These are phyloP conservation scores for Hyaloperonospora brassicae DNA, from an alignment of 352 stramenopile genomes.

Conservation along the genomic window DNA sequence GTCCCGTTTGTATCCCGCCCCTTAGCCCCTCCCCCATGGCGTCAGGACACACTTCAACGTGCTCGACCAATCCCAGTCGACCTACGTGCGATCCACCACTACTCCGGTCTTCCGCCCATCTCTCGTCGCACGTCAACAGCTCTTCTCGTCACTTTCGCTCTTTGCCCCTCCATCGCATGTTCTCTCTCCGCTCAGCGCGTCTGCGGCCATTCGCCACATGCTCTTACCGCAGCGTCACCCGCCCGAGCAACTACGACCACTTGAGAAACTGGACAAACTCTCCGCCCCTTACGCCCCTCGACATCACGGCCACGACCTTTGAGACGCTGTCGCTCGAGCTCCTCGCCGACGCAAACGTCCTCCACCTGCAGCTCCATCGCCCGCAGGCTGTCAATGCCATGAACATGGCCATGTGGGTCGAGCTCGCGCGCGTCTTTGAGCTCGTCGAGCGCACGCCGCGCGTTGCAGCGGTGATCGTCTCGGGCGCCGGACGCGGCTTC, in stretches of 20 bases:
- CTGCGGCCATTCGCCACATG: conserved; percentile 10
- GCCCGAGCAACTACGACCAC: conserved; percentile 40
- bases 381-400: conserved; percentile 83
- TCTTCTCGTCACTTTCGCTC: no score
- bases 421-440: conserved; percentile 63
- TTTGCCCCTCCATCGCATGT: conserved; percentile 3
- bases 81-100: neutral
- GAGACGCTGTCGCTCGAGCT: conserved; percentile 44
- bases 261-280: conserved; percentile 39
- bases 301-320: conserved; percentile 33
- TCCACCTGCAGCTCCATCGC: conserved; percentile 75
- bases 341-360: conserved; percentile 39
- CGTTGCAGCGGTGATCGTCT: conserved; percentile 72
- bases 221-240: conserved; percentile 7
- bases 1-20: no score
- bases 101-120: conserved; percentile 19
- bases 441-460: conserved; percentile 52
- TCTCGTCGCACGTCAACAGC: neutral
- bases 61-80: conserved; percentile 12
- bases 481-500: conserved; percentile 71
- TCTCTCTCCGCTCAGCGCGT: conserved; percentile 7
- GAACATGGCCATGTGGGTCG: conserved; percentile 87
- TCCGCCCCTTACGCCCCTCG: conserved; percentile 21
- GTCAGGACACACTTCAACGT: conserved; percentile 9
- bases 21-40: no score